Evolutionary conservation across 495 filamentous ascomycete species (phyloP), one percentile per base, ranked within the genome.

Genomic region (Saxophila tyrrhenica): DNA sequence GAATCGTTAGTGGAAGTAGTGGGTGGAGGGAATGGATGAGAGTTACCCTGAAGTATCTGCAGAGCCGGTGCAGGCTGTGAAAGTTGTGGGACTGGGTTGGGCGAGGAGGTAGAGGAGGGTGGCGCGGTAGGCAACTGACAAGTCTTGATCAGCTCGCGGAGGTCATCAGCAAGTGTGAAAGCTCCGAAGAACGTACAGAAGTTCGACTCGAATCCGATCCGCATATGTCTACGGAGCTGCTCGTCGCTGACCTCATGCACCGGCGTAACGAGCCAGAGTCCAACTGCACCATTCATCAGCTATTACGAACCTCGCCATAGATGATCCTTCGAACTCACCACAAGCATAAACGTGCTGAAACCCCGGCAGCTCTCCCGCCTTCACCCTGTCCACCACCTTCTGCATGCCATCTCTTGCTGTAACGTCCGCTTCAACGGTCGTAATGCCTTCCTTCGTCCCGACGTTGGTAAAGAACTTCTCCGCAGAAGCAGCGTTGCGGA

Each of bases 271-370:
- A 35, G 48, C 50, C 69, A 73, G 22, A 64, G 67, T 22, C 70
- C 70, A 39, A 64, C 68, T 68, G 52, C 17, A 13, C 22, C 23
- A 16, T 32, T 21, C 23, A 20, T 52, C 21, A 47, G 39, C n/a
- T 8, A 19, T 21, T 8, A 8, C 20, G 10, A 22, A 25, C 45
- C 21, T 35, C 13, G 7, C 3, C 19, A 23, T 2, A 48, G 20
- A 7, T 3, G 17, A 3, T 48, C 10, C 2, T 22, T 22, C 7
- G 16, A 24, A 62, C 65, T 25, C 22, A 72, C 69, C 67, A 44
- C 60, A 60, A 22, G 69, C 48, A 43, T 62, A 70, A 11, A 73
- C 70, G 51, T 73, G 70, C 52, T 73, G 70, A 35, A 73, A 73
- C 22, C 61, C 56, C 7, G 70, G 70, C 39, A 73, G 56, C 58